Percentiles rank a stretch among this genome's conserved stretches.
Evolutionary conservation across 192 early-diverging fungal species (phyloP).

Genomic region (Backusella morwellensis): DNA sequence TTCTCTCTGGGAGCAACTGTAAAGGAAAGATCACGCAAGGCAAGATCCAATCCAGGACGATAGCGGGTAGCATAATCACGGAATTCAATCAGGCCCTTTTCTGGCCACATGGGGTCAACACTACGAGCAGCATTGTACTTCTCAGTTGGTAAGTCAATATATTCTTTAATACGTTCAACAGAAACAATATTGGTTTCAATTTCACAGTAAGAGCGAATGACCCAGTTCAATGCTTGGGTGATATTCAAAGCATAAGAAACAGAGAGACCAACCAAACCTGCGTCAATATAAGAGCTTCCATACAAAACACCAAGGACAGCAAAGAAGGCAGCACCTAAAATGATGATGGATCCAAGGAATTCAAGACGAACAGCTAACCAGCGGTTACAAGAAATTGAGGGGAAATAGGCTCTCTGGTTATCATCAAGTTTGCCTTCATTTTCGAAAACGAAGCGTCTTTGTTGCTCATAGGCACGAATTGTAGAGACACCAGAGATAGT

Average conservation of each 20-base stretch:
- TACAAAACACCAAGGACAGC: conserved; percentile 62
- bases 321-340: conserved; percentile 76
- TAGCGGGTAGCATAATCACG: conserved; percentile 80
- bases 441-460: conserved; percentile 59
- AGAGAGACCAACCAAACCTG: conserved; percentile 63
- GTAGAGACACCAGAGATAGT: conserved; percentile 64
- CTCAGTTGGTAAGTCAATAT: conserved; percentile 75
- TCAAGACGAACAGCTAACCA: conserved; percentile 80
- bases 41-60: conserved; percentile 76
- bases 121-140: conserved; percentile 69
- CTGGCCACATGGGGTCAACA: conserved; percentile 76
- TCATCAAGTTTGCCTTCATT: conserved; percentile 76
- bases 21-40: conserved; percentile 58
- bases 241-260: conserved; percentile 70
- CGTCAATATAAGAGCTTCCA: conserved; percentile 53
- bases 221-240: conserved; percentile 86
- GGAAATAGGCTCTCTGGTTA: conserved; percentile 80
- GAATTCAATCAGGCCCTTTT: conserved; percentile 75
- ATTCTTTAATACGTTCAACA: conserved; percentile 83
- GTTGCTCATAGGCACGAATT: conserved; percentile 71
- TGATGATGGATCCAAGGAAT: conserved; percentile 73
- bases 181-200: conserved; percentile 74
- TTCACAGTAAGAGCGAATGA: conserved; percentile 84
- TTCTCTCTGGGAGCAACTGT: conserved; percentile 50
- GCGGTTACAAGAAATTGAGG: conserved; percentile 65